phyloP scores from a whole-genome alignment of 768 basidiomycete genomes.

The Tephrocybe rancida region DNA sequence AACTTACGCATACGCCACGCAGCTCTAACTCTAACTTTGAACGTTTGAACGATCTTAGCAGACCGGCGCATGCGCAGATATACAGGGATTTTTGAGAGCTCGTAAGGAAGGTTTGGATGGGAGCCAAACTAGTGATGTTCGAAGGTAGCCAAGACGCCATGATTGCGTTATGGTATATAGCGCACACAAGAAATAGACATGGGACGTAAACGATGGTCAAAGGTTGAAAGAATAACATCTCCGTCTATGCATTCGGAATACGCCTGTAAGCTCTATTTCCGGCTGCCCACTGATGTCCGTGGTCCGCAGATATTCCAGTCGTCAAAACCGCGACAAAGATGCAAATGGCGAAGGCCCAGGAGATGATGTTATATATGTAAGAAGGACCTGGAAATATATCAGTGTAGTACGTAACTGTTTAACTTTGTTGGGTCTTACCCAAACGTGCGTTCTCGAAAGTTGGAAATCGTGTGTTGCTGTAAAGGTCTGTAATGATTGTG shows the following conservation, averaged over 20 bases:
- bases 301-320: constrained; percentile 65
- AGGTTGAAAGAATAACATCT: neutral
- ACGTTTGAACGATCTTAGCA: too few species aligned
- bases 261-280: constrained; percentile 68
- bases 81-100: too few species aligned
- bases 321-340: constrained; percentile 55
- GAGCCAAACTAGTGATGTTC: too few species aligned
- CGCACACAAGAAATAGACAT: too few species aligned
- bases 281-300: constrained; percentile 73
- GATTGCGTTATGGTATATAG: too few species aligned
- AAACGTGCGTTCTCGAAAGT: constrained; percentile 60
- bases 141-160: too few species aligned
- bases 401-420: neutral
- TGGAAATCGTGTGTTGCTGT: constrained; percentile 44
- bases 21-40: too few species aligned
- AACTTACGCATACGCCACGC: too few species aligned
- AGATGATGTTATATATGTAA: constrained; percentile 58
- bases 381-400: constrained; percentile 46
- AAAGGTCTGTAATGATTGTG: constrained; percentile 63
- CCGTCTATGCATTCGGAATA: constrained; percentile 23
- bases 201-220: too few species aligned
- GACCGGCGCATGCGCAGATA: too few species aligned
- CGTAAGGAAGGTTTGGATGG: too few species aligned
- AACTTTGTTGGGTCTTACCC: constrained; percentile 41
- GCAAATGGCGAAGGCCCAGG: constrained; percentile 62